Base-by-base conservation (phyloP, 2,329 filamentous ascomycete species). In the Penicillium sumatraense region DNA sequence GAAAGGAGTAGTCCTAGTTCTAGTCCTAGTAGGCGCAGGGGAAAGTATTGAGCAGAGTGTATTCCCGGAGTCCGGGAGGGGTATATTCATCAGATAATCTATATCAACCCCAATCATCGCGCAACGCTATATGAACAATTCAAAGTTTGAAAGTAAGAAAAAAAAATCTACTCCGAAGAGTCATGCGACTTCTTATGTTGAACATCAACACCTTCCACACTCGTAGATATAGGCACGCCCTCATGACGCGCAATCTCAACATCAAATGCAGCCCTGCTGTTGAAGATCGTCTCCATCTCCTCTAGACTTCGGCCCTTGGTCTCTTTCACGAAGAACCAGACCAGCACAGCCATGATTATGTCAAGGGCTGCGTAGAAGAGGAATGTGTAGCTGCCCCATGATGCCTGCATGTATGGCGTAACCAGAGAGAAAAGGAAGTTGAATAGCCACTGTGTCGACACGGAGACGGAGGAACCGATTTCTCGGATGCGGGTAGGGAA, bases 351-450 rank as follows among this genome's bases (percentile, higher is more conserved):
- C 51, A 71, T 72, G 23, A 70, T 62, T 6, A 72, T 55, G 47
- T 74, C 72, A 24, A 76, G 71, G 10, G 67, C 57, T 9, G 68
- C 74, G 53, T 78, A 77, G 65, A 78, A 74, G 26, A 77, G 49
- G 58, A 76, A 78, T 0, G 72, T 75, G 13, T 68, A 61, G 60
- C 68, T 75, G 9, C 74, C 72, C 60, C 75, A 74, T 46, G 72
- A 66, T n/a, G 68, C 67, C 21, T 78, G 70, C 41, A 75, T 75
- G 29, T 72, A 67, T 5, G 76, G 76, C 0, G 75, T 78, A 23
- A 75, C 70, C 18, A 75, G 67, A 1, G 75, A 75, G 57, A 78
- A 72, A n/a, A 75, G 69, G 49, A 77, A 77, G 42, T 76, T 76
- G 60, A 76, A 75, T 3, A 74, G 59, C 73, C 73, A 75, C 49